These are phyloP conservation scores for Kwoniella europaea DNA, from an alignment of 768 basidiomycete genomes.

Conservation along the genomic window DNA sequence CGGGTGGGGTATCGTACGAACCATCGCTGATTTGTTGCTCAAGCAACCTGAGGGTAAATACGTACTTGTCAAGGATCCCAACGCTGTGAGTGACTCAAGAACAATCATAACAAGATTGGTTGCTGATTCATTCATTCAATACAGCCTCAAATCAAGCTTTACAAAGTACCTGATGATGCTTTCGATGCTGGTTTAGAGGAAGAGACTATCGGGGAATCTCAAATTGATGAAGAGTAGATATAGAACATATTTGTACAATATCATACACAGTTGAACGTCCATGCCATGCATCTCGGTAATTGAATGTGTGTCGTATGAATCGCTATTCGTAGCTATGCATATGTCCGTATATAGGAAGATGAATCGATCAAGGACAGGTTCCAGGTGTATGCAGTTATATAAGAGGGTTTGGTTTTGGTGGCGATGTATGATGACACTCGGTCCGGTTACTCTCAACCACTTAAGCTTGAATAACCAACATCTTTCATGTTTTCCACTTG, in stretches of 20 bases:
- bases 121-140: neutral
- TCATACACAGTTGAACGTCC: neutral
- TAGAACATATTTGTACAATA: slow-evolving; percentile 7
- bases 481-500: no score
- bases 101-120: neutral
- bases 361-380: no score
- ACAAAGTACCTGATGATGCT: slow-evolving; percentile 84
- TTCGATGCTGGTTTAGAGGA: slow-evolving; percentile 67
- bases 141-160: slow-evolving; percentile 90
- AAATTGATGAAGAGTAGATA: slow-evolving; percentile 43
- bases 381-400: no score
- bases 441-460: no score
- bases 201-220: slow-evolving; percentile 40
- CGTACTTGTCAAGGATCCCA: slow-evolving; percentile 95
- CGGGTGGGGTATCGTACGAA: slow-evolving; percentile 98
- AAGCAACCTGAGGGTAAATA: slow-evolving; percentile 99
- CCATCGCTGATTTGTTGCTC: slow-evolving; percentile 90
- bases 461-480: no score
- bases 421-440: no score
- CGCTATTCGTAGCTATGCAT: no score
- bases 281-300: neutral
- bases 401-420: no score
- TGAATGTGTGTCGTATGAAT: neutral
- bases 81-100: slow-evolving; percentile 72
- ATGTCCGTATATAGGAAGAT: no score